phyloP scores from a whole-genome alignment of 345 rosid genomes.

The Pugionium dolabratum region DNA sequence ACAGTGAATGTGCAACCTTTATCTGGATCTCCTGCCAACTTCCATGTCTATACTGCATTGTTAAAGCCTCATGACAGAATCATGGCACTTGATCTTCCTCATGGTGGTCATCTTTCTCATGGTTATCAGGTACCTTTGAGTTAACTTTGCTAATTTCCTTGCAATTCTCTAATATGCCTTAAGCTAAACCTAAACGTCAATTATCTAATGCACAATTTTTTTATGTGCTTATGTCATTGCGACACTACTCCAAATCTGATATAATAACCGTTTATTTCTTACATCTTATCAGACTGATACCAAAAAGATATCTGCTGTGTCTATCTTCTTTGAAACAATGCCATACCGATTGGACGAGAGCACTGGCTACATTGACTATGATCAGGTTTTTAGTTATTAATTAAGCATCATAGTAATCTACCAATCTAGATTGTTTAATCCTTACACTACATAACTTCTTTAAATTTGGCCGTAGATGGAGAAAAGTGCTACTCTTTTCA shows the following conservation, averaged over 20 bases:
- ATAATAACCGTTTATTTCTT: conserved; percentile 3
- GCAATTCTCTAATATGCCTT: conserved; percentile 17
- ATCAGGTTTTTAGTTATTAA: conserved; percentile 62
- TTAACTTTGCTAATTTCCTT: conserved; percentile 15
- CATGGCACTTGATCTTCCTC: conserved; percentile 99
- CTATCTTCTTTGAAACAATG: conserved; percentile 98
- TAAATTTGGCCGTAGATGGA: conserved; percentile 61
- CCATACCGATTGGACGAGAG: conserved; percentile 93
- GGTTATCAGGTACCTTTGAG: conserved; percentile 84
- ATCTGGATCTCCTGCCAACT: conserved; percentile 95
- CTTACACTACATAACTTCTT: neutral
- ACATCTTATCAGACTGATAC: conserved; percentile 81
- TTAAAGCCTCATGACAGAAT: conserved; percentile 95
- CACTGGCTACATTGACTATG: conserved; percentile 96
- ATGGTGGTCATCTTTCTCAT: conserved; percentile 99
- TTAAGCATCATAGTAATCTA: neutral
- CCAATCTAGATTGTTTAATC: neutral
- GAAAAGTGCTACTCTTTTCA: conserved; percentile 90
- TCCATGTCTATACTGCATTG: conserved; percentile 94
- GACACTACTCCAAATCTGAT: conserved; percentile 7
- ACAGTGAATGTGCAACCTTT: conserved; percentile 96
- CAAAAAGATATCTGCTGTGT: conserved; percentile 96
- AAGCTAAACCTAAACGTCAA: neutral
- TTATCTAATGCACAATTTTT: too few species aligned
- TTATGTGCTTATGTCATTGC: conserved; percentile 2